phyloP scores from a whole-genome alignment of 768 basidiomycete genomes.

The Kwoniella pini region DNA sequence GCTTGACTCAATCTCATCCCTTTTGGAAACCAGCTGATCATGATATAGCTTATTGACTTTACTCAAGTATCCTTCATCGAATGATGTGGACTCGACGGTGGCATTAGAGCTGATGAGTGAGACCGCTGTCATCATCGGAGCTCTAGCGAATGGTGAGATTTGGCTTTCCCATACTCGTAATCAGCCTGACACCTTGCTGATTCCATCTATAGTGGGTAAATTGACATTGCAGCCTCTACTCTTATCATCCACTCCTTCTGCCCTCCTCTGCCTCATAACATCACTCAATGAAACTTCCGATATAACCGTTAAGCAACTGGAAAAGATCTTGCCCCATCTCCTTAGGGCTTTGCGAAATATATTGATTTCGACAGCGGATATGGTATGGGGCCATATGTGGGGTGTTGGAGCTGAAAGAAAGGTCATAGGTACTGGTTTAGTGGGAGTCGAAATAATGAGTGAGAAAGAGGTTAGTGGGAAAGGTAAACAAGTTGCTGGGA shows the following conservation, averaged over 20 bases:
- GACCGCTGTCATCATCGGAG: constrained; percentile 48
- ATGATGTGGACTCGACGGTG: background rate
- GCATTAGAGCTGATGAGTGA: constrained; percentile 43
- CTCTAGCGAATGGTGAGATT: constrained; percentile 46
- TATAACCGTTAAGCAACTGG: background rate
- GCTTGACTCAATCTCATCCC: constrained; percentile 4
- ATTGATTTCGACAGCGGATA: constrained; percentile 45
- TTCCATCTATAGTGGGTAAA: constrained; percentile 32
- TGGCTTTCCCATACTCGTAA: background rate
- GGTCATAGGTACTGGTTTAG: constrained; percentile 19
- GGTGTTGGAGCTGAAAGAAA: constrained; percentile 44
- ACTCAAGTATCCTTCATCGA: constrained; percentile 2
- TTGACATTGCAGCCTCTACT: constrained; percentile 40
- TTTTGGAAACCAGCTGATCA: background rate
- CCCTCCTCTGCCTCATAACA: constrained; percentile 28
- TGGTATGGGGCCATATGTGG: constrained; percentile 52
- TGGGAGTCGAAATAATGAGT: background rate
- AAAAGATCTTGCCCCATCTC: constrained; percentile 37
- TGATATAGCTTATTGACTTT: constrained; percentile 13
- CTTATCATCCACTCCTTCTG: constrained; percentile 21
- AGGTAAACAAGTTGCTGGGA: constrained; percentile 20
- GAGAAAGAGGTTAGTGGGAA: constrained; percentile 3
- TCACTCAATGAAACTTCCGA: background rate
- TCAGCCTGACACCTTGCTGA: constrained; percentile 7
- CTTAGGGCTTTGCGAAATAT: constrained; percentile 49